These are phyloP conservation scores for Leccinum fallax DNA, from an alignment of 1,284 basidiomycete species.

Conservation along the genomic window DNA sequence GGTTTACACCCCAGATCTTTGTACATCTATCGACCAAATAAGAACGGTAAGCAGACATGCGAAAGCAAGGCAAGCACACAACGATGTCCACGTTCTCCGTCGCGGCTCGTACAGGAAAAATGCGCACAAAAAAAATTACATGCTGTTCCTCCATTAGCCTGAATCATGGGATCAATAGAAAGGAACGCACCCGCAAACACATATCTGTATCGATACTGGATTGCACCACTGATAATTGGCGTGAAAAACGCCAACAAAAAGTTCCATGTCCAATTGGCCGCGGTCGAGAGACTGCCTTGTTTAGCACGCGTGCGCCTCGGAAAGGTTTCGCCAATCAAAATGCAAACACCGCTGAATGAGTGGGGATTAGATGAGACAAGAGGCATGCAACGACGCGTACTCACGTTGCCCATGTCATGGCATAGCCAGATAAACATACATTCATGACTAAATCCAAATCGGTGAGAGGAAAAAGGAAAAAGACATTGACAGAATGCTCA, in stretches of 20 bases:
- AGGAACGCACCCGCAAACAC: slow-evolving; percentile 59
- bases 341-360: too few species aligned
- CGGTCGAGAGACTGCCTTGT: slow-evolving; percentile 73
- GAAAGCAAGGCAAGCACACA: slow-evolving; percentile 23
- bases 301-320: slow-evolving; percentile 63
- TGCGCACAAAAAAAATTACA: slow-evolving; percentile 54
- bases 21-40: slow-evolving; percentile 57
- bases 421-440: too few species aligned
- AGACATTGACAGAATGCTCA: too few species aligned
- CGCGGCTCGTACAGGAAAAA: slow-evolving; percentile 74
- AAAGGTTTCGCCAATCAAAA: too few species aligned
- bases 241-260: slow-evolving; percentile 80
- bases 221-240: slow-evolving; percentile 60
- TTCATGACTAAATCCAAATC: too few species aligned
- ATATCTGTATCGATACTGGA: slow-evolving; percentile 63
- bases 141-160: slow-evolving; percentile 21
- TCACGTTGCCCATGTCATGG: too few species aligned
- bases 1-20: slow-evolving; percentile 67
- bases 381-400: too few species aligned
- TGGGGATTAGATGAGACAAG: too few species aligned
- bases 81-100: slow-evolving; percentile 66
- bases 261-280: slow-evolving; percentile 73
- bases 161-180: neutral
- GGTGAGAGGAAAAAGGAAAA: too few species aligned
- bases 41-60: neutral